These are phyloP conservation scores for Russula lepida DNA, from an alignment of 768 basidiomycete species.

Conservation along the genomic window DNA sequence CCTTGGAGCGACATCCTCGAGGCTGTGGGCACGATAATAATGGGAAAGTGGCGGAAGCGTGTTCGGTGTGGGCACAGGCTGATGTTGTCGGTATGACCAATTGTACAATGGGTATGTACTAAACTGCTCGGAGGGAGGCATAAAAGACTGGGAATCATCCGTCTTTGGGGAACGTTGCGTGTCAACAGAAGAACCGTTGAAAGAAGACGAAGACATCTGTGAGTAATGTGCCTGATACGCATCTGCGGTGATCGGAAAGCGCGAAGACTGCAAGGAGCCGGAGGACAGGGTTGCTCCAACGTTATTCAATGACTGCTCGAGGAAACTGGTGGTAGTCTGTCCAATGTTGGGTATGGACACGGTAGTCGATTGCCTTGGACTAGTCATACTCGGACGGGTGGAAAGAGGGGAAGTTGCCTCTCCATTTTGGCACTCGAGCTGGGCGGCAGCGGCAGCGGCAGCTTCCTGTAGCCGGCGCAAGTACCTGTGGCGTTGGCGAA, in stretches of 20 bases:
- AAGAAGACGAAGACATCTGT: constrained; percentile 32
- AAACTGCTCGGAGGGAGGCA: constrained; percentile 43
- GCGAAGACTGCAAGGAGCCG: constrained; percentile 51
- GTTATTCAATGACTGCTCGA: constrained; percentile 42
- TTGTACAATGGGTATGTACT: constrained; percentile 59
- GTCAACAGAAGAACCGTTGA: constrained; percentile 35
- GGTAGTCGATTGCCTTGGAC: constrained; percentile 5
- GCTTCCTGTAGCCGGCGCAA: constrained; percentile 73
- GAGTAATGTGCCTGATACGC: constrained; percentile 52
- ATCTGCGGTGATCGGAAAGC: constrained; percentile 64
- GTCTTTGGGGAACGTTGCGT: constrained; percentile 28
- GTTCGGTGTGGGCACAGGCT: constrained; percentile 38
- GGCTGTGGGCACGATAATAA: constrained; percentile 63
- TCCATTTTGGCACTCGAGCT: constrained; percentile 32
- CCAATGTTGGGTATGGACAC: constrained; percentile 11
- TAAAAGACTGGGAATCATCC: constrained; percentile 37
- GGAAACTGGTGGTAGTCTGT: constrained; percentile 33
- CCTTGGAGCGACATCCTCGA: constrained; percentile 77
- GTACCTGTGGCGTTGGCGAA: constrained; percentile 41
- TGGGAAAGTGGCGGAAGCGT: constrained; percentile 53
- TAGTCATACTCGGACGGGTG: constrained; percentile 6
- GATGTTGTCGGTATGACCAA: constrained; percentile 65
- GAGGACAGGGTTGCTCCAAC: constrained; percentile 31
- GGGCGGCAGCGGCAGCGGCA: constrained; percentile 46
- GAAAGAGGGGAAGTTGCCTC: constrained; percentile 18